Conservation (phyloP, 2,329 filamentous ascomycete genomes). For the Paraconiothyrium sp. region DNA sequence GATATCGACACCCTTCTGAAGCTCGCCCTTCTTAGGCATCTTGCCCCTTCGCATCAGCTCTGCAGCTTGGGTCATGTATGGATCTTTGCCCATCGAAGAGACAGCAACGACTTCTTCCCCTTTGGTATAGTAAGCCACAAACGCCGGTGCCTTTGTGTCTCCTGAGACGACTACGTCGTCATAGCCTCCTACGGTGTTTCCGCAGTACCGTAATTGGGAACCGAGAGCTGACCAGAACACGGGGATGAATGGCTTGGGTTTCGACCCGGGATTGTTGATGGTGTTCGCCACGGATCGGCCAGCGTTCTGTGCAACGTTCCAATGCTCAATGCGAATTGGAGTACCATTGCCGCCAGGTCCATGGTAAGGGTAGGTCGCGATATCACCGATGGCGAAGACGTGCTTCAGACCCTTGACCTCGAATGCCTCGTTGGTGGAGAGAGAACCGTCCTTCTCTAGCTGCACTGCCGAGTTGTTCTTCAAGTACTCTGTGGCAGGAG, state of each 20-base stretch:
- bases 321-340: conserved; percentile 89
- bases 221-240: conserved; percentile 97
- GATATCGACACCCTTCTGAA: conserved; percentile 68
- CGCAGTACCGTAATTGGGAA: conserved; percentile 90
- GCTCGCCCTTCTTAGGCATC: conserved; percentile 84
- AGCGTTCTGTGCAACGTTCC: conserved; percentile 96
- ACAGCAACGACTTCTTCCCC: conserved; percentile 89
- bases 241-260: conserved; percentile 81
- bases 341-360: conserved; percentile 83
- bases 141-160: conserved; percentile 75
- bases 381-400: conserved; percentile 94
- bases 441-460: conserved; percentile 84
- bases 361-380: conserved; percentile 92
- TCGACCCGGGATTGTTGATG: conserved; percentile 72
- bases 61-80: conserved; percentile 81
- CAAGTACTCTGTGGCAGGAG: conserved; percentile 85
- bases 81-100: conserved; percentile 89
- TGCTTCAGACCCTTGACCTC: conserved; percentile 78
- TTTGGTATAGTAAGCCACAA: conserved; percentile 87
- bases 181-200: conserved; percentile 82
- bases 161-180: conserved; percentile 87
- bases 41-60: conserved; percentile 84
- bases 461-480: conserved; percentile 73
- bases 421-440: conserved; percentile 83
- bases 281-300: conserved; percentile 81